phyloP scores from a whole-genome alignment of 225 moss, liverwort and hornwort species.

The Pleurozium schreberi region DNA sequence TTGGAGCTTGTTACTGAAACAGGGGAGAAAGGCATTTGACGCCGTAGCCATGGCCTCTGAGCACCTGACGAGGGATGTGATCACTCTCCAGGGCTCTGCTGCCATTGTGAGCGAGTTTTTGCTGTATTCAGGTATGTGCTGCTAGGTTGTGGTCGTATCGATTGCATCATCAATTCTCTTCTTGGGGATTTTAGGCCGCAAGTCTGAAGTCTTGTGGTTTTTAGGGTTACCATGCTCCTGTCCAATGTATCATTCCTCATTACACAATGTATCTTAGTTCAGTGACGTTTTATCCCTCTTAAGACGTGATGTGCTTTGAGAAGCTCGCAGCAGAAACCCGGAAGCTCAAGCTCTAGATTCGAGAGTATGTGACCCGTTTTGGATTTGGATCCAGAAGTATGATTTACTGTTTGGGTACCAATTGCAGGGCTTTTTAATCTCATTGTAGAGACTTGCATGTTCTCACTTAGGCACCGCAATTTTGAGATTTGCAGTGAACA shows the following conservation, averaged over 20 bases:
- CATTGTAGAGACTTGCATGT: not conserved
- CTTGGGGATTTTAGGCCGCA: not conserved
- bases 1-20: not conserved
- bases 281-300: not conserved
- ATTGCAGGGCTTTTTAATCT: not conserved
- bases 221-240: not conserved
- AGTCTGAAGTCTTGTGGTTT: not conserved
- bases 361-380: not conserved
- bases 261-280: not conserved
- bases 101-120: constrained; percentile 91
- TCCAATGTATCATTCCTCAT: not conserved
- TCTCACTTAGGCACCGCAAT: not conserved
- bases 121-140: constrained; percentile 27
- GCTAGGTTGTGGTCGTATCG: not conserved
- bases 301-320: not conserved
- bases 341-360: not conserved
- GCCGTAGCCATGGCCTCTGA: constrained; percentile 37
- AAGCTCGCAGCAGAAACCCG: not conserved
- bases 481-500: constrained; percentile 45
- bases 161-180: not conserved
- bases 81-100: constrained; percentile 92
- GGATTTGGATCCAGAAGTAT: not conserved
- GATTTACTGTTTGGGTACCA: not conserved
- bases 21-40: not conserved
- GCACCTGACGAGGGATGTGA: constrained; percentile 59